Conservation (phyloP, 495 filamentous ascomycete species). For the Aspergillus affinis region DNA sequence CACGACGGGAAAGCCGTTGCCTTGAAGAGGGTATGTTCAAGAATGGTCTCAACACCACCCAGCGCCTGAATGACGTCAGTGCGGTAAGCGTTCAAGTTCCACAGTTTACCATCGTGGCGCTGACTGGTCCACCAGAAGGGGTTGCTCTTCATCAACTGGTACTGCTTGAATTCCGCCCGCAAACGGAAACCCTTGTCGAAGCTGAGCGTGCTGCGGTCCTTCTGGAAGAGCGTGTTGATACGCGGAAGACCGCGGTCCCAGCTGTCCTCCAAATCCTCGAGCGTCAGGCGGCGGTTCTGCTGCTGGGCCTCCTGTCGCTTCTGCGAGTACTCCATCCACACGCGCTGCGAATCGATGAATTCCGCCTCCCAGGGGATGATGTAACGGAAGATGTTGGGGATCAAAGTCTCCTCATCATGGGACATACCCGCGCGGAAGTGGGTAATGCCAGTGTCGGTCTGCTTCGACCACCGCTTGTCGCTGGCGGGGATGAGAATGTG, state of each 20-base stretch:
- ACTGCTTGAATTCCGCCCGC: constrained; percentile 95
- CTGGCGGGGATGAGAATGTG: constrained; percentile 98
- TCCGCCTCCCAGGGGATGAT: constrained; percentile 99
- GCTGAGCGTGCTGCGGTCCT: constrained; percentile 93
- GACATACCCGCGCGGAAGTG: constrained; percentile 99
- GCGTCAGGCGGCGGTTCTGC: constrained; percentile 89
- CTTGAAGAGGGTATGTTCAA: constrained; percentile 98
- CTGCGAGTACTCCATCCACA: constrained; percentile 99
- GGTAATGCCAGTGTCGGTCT: constrained; percentile 95
- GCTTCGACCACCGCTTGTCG: constrained; percentile 97
- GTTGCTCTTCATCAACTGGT: constrained; percentile 99
- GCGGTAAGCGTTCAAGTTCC: constrained; percentile 97
- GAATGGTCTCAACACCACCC: constrained; percentile 98
- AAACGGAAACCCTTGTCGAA: constrained; percentile 99
- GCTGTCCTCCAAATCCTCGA: constrained; percentile 97
- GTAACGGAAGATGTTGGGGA: constrained; percentile 99
- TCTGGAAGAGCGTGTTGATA: constrained; percentile 99
- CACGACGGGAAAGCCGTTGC: constrained; percentile 98
- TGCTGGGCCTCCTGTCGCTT: constrained; percentile 97
- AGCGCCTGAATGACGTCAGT: constrained; percentile 98
- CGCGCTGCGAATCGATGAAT: constrained; percentile 97
- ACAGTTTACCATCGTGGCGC: constrained; percentile 95
- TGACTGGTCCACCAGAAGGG: constrained; percentile 99
- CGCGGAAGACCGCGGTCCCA: constrained; percentile 98
- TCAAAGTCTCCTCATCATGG: constrained; percentile 95